Evolutionary conservation across 1,139 yeast species (phyloP).

Genomic region (Yamadazyma triangularis): DNA sequence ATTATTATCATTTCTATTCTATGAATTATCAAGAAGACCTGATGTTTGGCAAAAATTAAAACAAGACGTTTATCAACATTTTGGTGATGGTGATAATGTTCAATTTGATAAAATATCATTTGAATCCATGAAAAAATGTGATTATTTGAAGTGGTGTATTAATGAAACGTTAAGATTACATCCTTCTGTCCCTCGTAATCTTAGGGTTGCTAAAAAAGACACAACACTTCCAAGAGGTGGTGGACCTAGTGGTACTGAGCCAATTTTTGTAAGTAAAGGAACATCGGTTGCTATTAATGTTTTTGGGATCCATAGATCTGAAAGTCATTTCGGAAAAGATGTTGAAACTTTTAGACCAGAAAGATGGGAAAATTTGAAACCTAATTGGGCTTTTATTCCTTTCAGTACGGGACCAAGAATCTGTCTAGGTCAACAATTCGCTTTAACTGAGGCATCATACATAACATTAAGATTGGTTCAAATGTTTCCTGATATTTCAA

Average conservation of each 20-base stretch:
- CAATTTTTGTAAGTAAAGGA: conserved; percentile 43
- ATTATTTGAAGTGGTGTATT: conserved; percentile 40
- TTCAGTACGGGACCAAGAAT: conserved; percentile 44
- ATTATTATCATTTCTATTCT: conserved; percentile 37
- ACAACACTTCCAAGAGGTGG: conserved; percentile 50
- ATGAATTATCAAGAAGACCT: conserved; percentile 36
- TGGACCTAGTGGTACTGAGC: conserved; percentile 36
- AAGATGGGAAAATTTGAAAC: conserved; percentile 38
- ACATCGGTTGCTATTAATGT: conserved; percentile 39
- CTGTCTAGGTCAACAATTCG: conserved; percentile 45
- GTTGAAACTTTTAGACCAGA: conserved; percentile 45
- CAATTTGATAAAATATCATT: conserved; percentile 20
- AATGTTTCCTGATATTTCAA: conserved; percentile 7
- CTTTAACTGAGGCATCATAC: conserved; percentile 40
- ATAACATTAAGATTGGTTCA: conserved; percentile 15
- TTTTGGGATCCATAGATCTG: conserved; percentile 42
- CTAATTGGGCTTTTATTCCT: conserved; percentile 49
- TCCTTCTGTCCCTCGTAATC: conserved; percentile 49
- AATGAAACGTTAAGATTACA: conserved; percentile 48
- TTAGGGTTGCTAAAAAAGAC: conserved; percentile 34
- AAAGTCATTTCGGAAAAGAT: conserved; percentile 43
- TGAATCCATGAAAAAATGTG: conserved; percentile 44
- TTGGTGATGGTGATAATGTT: conserved; percentile 17
- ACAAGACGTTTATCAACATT: conserved; percentile 20
- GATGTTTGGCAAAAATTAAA: conserved; percentile 28